phyloP scores from a whole-genome alignment of 1,139 yeast genomes.

The Lodderomyces oxycetoniae region DNA sequence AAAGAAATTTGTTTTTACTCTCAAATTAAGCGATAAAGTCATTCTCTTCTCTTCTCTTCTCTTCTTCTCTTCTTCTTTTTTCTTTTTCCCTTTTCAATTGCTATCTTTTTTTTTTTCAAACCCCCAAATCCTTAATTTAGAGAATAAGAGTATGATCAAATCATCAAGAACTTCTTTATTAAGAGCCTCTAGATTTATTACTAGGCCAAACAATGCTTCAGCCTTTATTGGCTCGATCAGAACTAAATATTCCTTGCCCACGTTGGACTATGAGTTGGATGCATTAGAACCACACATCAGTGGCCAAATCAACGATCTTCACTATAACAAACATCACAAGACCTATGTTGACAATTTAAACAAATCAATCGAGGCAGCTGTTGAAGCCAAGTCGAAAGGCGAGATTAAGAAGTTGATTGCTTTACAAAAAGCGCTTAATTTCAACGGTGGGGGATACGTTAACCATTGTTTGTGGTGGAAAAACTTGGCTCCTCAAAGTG shows the following conservation, averaged over 20 bases:
- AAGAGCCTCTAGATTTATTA: constrained; percentile 12
- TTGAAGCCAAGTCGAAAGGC: constrained; percentile 63
- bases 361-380: constrained; percentile 71
- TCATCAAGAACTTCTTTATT: constrained; percentile 15
- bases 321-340: constrained; percentile 78
- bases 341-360: constrained; percentile 90
- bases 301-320: constrained; percentile 84
- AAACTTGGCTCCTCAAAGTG: constrained; percentile 75
- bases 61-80: no score
- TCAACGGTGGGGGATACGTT: constrained; percentile 93
- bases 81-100: no score
- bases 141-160: no score
- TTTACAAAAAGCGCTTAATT: constrained; percentile 76
- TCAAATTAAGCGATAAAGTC: no score
- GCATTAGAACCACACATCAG: constrained; percentile 90
- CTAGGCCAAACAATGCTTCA: constrained; percentile 14
- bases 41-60: no score
- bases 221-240: constrained; percentile 36
- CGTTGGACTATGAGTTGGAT: constrained; percentile 79
- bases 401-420: constrained; percentile 65
- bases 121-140: no score
- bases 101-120: no score
- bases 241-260: constrained; percentile 77
- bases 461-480: constrained; percentile 91
- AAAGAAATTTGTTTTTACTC: no score